Evolutionary conservation across 2,329 filamentous ascomycete genomes (phyloP), one percentile per base, ranked within the genome.

Genomic region (Xylaria sp.): DNA sequence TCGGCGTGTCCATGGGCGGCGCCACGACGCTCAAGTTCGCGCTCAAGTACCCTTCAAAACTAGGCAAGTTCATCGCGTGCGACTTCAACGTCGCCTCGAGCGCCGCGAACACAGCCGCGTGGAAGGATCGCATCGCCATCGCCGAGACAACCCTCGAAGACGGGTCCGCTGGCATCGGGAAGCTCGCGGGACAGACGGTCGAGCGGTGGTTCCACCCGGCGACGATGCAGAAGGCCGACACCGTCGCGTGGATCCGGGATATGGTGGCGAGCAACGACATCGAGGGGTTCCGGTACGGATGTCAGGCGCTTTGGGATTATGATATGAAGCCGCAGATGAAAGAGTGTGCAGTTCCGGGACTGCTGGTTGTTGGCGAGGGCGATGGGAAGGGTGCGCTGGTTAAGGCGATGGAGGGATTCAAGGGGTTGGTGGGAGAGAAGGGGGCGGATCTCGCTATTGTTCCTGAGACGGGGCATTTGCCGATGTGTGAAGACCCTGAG

Each of bases 1-100:
- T 96, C 21, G 93, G 93, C 21, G 93, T 97, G 3, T 93, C 90
- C 42, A 89, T 96, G 78, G 93, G 93, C 70, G 93, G 93, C 61
- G 92, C 91, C 1, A 96, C 93, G 0, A 85, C 90, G 0, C 85
- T 96, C 58, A 90, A 91, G 76, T 89, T 92, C 60, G 90, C 91
- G 0, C 86, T 97, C 19, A 94, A 93, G 75, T 93, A 92, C 79
- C 94, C 96, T 76, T 83, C 86, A 65, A 89, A 95, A 32, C 93
- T 96, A 0, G 83, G 90, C 68, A 95, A 93, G 82, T 94, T 97
- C 80, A 93, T 97, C 84, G 87, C 86, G 17, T 90, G 87, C 71
- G 96, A 99, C 79, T 97, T 93, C 76, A 95, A 94, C 78, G 86
- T 88, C 7, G 85, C 88, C 4, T 89, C 90, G 0, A 93, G 91